Evolutionary conservation across 257 asterid species (phyloP).

Genomic region (Ehretia macrophylla): DNA sequence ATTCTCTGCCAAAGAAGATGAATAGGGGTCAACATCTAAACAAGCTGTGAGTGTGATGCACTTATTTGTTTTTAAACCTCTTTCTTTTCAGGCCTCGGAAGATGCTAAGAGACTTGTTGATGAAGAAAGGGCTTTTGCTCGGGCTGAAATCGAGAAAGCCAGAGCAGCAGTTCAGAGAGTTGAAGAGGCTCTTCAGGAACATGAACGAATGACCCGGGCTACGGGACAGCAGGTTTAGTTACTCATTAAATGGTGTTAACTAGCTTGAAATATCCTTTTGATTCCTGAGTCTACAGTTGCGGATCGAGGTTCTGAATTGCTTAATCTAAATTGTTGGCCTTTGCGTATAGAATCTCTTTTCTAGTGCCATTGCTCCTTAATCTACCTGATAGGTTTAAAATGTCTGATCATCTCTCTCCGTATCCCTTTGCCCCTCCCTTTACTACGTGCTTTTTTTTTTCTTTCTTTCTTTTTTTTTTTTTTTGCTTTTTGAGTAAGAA

Average conservation of each 20-base stretch:
- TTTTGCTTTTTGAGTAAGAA: no score
- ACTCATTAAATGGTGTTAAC: background rate
- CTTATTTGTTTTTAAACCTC: background rate
- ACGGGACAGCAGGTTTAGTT: slow-evolving; percentile 91
- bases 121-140: slow-evolving; percentile 87
- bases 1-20: no score
- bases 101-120: slow-evolving; percentile 93
- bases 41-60: background rate
- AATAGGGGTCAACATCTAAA: background rate
- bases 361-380: no score
- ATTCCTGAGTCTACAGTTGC: no score
- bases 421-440: no score
- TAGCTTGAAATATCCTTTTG: background rate
- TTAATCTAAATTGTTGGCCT: no score
- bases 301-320: no score
- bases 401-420: no score
- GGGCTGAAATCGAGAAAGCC: slow-evolving; percentile 91
- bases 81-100: slow-evolving; percentile 72
- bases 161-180: slow-evolving; percentile 97
- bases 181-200: slow-evolving; percentile 96
- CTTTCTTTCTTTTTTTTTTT: no score
- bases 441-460: no score
- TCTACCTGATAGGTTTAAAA: no score
- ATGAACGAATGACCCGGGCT: slow-evolving; percentile 74
- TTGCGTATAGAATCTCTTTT: no score